Base-by-base conservation (phyloP, 2,329 filamentous ascomycete species). In the Diaporthe humulicola region DNA sequence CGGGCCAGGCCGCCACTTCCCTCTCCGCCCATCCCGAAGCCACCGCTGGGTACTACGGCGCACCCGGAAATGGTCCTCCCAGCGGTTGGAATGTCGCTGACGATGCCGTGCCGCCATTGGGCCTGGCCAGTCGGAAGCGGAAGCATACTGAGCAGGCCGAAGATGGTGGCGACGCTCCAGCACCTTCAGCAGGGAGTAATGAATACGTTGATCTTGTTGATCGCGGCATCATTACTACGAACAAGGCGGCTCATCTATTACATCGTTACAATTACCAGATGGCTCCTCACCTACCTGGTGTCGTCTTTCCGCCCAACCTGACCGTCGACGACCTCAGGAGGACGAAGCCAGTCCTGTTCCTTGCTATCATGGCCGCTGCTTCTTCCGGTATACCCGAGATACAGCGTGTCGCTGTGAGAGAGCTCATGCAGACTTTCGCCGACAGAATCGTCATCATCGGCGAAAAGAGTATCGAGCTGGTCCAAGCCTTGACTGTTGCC, bases 391-490 rank as follows among this genome's bases (percentile, higher is more conserved):
- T 86, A 28, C 87, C 88, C 30, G 81, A 81, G 33, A 85, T 89
- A 73, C 94, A 95, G 80, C 86, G 89, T 14, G 85, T 86, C 36
- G 85, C 98, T 19, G 89, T 92, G 14, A 89, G 89, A 75, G 92
- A 97, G 79, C 84, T 95, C 73, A 93, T 95, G 85, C 90, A 92
- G 76, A 86, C 91, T 15, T 89, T 97, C 72, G 94, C 94, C 3
- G 93, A 97, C 58, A 91, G 91, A 77, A 89, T 96, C 54, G 89
- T 97, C 78, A 86, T 95, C 40, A 89, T 90, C 9, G 95, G 94
- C 17, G 92, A 95, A 79, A 98, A 97, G 86, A 94, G 90, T 48
- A 84, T 98, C 25, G 95, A 98, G 82, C 86, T 98, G 9, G 91
- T 97, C 12, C 95, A 98, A 84, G 90, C 94, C 2, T 85, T 98